Percentiles rank a stretch among this genome's conserved stretches.
phyloP scores from a whole-genome alignment of 768 basidiomycete species.

The Mycena vitilis region DNA sequence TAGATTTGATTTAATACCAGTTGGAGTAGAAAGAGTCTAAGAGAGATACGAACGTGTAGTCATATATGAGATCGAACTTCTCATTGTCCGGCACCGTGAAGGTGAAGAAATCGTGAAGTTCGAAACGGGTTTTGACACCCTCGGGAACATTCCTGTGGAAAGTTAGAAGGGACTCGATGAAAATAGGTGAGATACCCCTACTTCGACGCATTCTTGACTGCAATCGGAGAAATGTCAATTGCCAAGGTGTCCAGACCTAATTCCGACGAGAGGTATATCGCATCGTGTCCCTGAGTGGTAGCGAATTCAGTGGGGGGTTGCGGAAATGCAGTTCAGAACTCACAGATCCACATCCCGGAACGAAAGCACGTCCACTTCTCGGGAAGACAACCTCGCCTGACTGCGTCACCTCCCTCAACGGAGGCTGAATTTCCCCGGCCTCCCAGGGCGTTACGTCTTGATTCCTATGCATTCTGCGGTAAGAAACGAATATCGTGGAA shows the following conservation, averaged over 20 bases:
- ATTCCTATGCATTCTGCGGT: neutral
- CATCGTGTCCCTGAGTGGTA: constrained; percentile 68
- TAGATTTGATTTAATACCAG: constrained; percentile 36
- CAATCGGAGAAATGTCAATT: constrained; percentile 68
- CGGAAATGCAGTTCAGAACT: constrained; percentile 11
- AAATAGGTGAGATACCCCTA: constrained; percentile 1
- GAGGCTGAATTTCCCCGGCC: constrained; percentile 62
- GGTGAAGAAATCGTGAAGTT: constrained; percentile 66
- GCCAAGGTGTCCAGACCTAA: constrained; percentile 63
- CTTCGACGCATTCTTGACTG: constrained; percentile 48
- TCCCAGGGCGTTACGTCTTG: constrained; percentile 72
- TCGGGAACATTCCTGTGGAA: constrained; percentile 17
- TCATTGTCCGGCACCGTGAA: constrained; percentile 51
- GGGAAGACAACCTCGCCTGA: constrained; percentile 59
- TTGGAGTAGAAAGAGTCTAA: neutral
- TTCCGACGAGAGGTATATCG: constrained; percentile 60
- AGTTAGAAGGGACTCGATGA: neutral
- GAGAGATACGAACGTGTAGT: constrained; percentile 64
- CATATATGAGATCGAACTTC: constrained; percentile 69
- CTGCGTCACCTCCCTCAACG: constrained; percentile 63
- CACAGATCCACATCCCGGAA: constrained; percentile 70
- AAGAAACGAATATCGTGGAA: too few relatives aligned
- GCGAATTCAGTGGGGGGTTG: neutral
- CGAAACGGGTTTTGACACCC: constrained; percentile 52
- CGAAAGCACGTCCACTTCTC: constrained; percentile 54